These are phyloP conservation scores for Diutina catenulata DNA, from an alignment of 1,139 yeast species.

Conservation along the genomic window DNA sequence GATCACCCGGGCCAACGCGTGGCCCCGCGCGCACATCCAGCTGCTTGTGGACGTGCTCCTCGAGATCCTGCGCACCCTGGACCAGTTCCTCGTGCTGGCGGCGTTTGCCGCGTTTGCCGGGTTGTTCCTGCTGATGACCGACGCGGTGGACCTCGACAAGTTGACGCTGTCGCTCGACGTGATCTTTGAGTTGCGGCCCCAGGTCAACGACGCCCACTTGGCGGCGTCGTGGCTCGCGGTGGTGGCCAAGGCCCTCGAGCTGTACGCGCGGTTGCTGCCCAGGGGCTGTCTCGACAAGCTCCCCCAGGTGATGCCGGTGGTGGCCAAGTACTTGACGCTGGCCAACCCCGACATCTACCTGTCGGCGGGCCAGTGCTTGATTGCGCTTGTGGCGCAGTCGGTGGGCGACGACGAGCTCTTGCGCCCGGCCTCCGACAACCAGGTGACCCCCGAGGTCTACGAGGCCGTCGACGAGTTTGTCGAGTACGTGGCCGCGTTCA, in stretches of 20 bases:
- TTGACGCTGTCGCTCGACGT: constrained; percentile 55
- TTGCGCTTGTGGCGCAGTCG: constrained; percentile 59
- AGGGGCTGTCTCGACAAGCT: constrained; percentile 42
- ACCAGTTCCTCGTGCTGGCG: constrained; percentile 69
- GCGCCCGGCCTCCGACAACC: constrained; percentile 31
- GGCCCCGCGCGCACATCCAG: constrained; percentile 69
- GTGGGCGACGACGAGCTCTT: constrained; percentile 50
- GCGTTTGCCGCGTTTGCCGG: constrained; percentile 84
- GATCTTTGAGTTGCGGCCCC: constrained; percentile 71
- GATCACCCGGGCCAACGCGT: constrained; percentile 61
- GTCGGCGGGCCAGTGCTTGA: constrained; percentile 79
- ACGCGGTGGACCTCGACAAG: constrained; percentile 50
- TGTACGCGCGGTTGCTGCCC: constrained; percentile 54
- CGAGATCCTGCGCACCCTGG: constrained; percentile 69
- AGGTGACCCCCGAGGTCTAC: constrained; percentile 31
- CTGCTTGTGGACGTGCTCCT: constrained; percentile 65
- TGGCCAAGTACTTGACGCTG: constrained; percentile 53
- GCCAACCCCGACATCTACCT: constrained; percentile 56
- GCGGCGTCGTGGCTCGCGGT: constrained; percentile 96
- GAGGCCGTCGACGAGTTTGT: constrained; percentile 47
- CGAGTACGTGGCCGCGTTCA: constrained; percentile 34
- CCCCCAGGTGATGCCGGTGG: constrained; percentile 43
- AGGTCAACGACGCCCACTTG: constrained; percentile 69
- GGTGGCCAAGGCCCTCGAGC: constrained; percentile 72
- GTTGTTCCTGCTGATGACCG: constrained; percentile 64